Evolutionary conservation across 129 eudicot genomes (phyloP).

Genomic region (Flaveria sonorensis): DNA sequence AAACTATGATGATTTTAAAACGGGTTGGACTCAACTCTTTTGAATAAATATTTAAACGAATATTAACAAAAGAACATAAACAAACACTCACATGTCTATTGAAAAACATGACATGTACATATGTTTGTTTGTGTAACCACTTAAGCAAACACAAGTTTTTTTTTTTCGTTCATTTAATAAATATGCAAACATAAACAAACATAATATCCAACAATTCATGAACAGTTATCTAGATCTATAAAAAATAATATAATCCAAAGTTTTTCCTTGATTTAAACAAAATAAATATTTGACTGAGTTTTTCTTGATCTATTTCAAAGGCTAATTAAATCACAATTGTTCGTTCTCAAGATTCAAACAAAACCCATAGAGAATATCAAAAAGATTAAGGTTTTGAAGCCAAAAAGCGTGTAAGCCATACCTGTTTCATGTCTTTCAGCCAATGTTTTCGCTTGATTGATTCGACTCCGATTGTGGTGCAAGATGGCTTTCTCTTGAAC

Average conservation of each 20-base stretch:
- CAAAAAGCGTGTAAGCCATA: not conserved
- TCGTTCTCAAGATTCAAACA: not conserved
- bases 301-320: not conserved
- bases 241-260: not conserved
- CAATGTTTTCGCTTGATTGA: conserved; percentile 59
- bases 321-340: too few species aligned
- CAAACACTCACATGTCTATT: not conserved
- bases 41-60: not conserved
- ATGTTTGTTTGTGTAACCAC: too few species aligned
- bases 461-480: conserved; percentile 72
- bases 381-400: not conserved
- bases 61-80: not conserved
- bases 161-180: too few species aligned
- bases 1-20: not conserved
- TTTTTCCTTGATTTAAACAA: not conserved
- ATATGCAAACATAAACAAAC: too few species aligned
- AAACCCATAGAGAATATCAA: not conserved
- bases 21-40: not conserved
- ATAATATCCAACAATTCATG: not conserved
- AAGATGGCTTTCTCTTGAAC: conserved; percentile 57
- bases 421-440: conserved; percentile 65
- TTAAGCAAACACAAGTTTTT: too few species aligned
- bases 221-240: not conserved
- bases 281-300: not conserved
- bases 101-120: too few species aligned